A percentile compares a stretch with the other conserved stretches of the same genome.
Conservation (phyloP, 1,284 basidiomycete genomes). For the Mycena sp. region DNA sequence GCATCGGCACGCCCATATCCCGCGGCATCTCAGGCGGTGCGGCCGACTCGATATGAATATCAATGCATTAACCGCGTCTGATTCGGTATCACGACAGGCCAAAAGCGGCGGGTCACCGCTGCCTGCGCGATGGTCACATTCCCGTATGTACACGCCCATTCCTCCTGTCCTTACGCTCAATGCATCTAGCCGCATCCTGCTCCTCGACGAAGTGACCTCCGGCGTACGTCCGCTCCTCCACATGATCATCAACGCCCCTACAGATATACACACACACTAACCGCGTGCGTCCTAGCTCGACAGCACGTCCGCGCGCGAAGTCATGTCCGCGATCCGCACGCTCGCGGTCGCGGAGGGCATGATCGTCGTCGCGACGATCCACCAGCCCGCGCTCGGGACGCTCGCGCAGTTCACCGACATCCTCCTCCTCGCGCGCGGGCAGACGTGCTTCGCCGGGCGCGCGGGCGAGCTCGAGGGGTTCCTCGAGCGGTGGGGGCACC, state of each 20-base stretch:
- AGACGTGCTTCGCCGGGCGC: constrained; percentile 54
- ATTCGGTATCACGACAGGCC: constrained; percentile 47
- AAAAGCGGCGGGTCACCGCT: constrained; percentile 72
- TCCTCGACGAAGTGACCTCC: constrained; percentile 71
- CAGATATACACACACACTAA: too few relatives aligned
- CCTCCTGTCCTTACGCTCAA: not conserved
- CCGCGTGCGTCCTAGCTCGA: too few relatives aligned
- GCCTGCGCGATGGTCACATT: constrained; percentile 71
- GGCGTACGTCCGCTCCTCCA: constrained; percentile 50
- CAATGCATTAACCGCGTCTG: not conserved
- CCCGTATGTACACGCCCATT: constrained; percentile 46
- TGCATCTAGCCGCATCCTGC: constrained; percentile 54
- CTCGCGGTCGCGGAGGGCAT: constrained; percentile 55
- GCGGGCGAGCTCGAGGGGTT: constrained; percentile 51
- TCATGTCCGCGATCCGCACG: constrained; percentile 55
- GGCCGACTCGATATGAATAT: not conserved
- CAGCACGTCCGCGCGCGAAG: too few relatives aligned
- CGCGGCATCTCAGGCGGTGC: constrained; percentile 67
- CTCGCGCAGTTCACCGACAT: constrained; percentile 68
- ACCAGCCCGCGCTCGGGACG: constrained; percentile 67
- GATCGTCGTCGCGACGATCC: constrained; percentile 71
- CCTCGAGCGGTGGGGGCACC: constrained; percentile 48
- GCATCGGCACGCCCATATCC: constrained; percentile 65
- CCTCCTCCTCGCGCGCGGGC: constrained; percentile 62
- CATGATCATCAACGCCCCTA: too few relatives aligned